Evolutionary conservation across 129 eudicot genomes (phyloP).

Genomic region (Dittrichia graveolens): DNA sequence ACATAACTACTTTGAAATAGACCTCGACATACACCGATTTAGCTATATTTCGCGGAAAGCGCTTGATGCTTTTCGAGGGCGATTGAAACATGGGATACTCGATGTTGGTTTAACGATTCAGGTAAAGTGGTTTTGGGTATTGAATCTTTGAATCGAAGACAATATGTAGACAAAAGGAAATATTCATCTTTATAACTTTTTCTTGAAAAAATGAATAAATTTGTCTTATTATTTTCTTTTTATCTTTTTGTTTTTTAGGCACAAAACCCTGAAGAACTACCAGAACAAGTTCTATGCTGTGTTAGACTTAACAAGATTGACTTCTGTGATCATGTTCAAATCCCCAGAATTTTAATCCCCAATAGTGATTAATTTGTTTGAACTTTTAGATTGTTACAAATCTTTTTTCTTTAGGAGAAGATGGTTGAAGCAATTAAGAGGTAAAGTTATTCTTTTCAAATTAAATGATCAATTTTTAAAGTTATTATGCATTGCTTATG

Average conservation of each 20-base stretch:
- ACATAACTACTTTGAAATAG: slow-evolving; percentile 68
- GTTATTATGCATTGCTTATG: too few relatives aligned
- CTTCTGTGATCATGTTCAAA: slow-evolving; percentile 63
- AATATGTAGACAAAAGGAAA: not conserved
- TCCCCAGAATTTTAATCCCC: slow-evolving; percentile 54
- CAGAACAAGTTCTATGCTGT: slow-evolving; percentile 78
- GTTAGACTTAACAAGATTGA: slow-evolving; percentile 73
- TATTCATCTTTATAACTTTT: not conserved
- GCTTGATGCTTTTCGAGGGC: slow-evolving; percentile 64
- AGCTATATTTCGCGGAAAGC: slow-evolving; percentile 83
- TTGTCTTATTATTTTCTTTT: not conserved
- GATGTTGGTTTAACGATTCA: slow-evolving; percentile 78
- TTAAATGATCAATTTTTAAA: too few relatives aligned
- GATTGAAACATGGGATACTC: slow-evolving; percentile 63
- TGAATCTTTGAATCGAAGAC: not conserved
- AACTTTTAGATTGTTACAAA: not conserved
- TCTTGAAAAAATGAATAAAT: not conserved
- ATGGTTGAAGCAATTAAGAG: not conserved
- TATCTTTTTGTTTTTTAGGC: slow-evolving; percentile 44
- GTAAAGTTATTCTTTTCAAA: slow-evolving; percentile 19
- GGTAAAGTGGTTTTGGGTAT: slow-evolving; percentile 33
- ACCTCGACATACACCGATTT: slow-evolving; percentile 79
- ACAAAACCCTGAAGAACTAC: slow-evolving; percentile 78
- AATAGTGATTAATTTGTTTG: slow-evolving; percentile 24
- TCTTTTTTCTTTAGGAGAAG: not conserved